Percentiles rank a stretch among this genome's conserved stretches.
phyloP scores from a whole-genome alignment of 2,329 filamentous ascomycete species.

The Calonectria montana region DNA sequence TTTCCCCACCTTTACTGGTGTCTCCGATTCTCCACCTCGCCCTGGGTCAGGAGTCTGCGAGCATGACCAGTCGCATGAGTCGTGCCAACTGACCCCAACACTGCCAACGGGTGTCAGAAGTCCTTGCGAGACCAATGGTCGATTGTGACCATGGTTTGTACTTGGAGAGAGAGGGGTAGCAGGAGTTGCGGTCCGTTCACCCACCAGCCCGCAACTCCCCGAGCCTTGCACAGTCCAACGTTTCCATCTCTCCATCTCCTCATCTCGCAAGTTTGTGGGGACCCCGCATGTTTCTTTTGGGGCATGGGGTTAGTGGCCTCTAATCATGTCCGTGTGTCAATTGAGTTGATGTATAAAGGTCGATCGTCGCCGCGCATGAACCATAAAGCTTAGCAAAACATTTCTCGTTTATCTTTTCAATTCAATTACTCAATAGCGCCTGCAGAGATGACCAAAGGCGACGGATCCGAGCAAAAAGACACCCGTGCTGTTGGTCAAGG shows the following conservation, averaged over 20 bases:
- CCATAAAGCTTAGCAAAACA: neutral
- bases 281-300: neutral
- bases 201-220: neutral
- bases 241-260: neutral
- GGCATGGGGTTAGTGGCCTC: neutral
- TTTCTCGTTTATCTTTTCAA: neutral
- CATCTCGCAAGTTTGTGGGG: neutral
- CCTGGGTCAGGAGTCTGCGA: neutral
- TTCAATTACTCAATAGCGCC: neutral
- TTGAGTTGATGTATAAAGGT: neutral
- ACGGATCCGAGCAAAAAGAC: neutral
- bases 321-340: neutral
- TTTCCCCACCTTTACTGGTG: neutral
- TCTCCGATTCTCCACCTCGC: neutral
- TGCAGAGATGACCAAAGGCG: neutral
- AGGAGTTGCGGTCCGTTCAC: neutral
- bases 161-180: neutral
- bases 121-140: neutral
- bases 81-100: neutral
- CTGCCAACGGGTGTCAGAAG: neutral
- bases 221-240: neutral
- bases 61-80: neutral
- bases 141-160: neutral
- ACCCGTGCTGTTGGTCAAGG: slow-evolving; percentile 22
- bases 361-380: neutral